phyloP scores from a whole-genome alignment of 306 rosid species.

The Argentina anserina region DNA sequence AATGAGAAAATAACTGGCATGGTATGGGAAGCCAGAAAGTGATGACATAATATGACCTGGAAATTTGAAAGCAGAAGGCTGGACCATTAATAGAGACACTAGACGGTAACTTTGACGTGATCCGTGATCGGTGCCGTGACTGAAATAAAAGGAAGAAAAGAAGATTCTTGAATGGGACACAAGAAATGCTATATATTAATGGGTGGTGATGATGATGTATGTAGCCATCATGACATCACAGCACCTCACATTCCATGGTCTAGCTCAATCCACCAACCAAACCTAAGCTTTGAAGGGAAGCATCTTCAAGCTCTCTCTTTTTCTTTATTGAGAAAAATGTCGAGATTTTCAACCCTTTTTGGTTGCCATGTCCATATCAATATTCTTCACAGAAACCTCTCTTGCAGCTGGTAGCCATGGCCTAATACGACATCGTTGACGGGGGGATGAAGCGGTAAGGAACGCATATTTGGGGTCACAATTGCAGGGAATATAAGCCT shows the following conservation, averaged over 20 bases:
- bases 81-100: background rate
- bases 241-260: background rate
- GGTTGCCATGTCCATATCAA: background rate
- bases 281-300: background rate
- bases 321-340: no score
- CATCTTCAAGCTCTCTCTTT: background rate
- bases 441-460: background rate
- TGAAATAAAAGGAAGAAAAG: background rate
- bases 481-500: background rate
- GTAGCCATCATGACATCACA: background rate
- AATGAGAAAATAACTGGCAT: conserved; percentile 2
- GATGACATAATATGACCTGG: background rate
- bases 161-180: background rate
- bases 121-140: background rate
- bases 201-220: background rate
- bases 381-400: background rate
- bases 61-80: background rate
- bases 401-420: background rate
- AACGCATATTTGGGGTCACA: background rate
- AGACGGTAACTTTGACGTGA: background rate
- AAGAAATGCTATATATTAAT: background rate
- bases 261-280: background rate
- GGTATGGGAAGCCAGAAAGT: background rate
- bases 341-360: background rate
- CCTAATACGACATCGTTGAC: background rate